These are phyloP conservation scores for Ogataea wickerhamii DNA, from an alignment of 805 yeast species.

Conservation along the genomic window DNA sequence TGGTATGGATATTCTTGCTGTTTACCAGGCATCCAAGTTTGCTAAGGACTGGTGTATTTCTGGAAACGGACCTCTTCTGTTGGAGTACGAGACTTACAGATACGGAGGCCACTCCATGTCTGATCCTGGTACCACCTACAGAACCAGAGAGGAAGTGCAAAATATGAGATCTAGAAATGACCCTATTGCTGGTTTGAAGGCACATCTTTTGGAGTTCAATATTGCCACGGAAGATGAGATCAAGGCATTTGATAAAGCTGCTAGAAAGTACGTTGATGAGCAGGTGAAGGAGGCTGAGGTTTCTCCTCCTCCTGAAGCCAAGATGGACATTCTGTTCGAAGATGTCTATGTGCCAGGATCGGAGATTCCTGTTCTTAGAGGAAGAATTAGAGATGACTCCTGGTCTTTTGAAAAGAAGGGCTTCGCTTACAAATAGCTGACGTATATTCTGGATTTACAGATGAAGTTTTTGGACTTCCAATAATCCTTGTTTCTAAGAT, in stretches of 20 bases:
- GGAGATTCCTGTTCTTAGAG: constrained; percentile 90
- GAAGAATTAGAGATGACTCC: constrained; percentile 93
- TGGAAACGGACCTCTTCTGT: constrained; percentile 93
- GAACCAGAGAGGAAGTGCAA: constrained; percentile 99
- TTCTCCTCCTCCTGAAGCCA: constrained; percentile 93
- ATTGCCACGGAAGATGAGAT: constrained; percentile 94
- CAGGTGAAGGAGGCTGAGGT: constrained; percentile 93
- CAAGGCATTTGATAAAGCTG: constrained; percentile 91
- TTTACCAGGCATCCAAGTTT: constrained; percentile 92
- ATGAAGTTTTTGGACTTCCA: no score
- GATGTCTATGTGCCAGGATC: constrained; percentile 95
- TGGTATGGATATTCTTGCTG: constrained; percentile 97
- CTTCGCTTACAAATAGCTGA: constrained; percentile 34
- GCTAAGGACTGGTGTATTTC: constrained; percentile 94
- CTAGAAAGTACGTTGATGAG: constrained; percentile 92
- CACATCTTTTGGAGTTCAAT: constrained; percentile 72
- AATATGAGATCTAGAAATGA: constrained; percentile 98
- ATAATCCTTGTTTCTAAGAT: no score
- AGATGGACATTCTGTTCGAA: constrained; percentile 90
- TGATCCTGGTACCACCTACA: constrained; percentile 99
- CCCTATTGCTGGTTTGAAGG: constrained; percentile 95
- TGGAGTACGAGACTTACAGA: constrained; percentile 98
- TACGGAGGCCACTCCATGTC: constrained; percentile 99
- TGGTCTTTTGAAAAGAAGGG: constrained; percentile 52
- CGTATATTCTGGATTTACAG: no score